Conservation (phyloP, 345 rosid genomes). For the Populus deltoides region DNA sequence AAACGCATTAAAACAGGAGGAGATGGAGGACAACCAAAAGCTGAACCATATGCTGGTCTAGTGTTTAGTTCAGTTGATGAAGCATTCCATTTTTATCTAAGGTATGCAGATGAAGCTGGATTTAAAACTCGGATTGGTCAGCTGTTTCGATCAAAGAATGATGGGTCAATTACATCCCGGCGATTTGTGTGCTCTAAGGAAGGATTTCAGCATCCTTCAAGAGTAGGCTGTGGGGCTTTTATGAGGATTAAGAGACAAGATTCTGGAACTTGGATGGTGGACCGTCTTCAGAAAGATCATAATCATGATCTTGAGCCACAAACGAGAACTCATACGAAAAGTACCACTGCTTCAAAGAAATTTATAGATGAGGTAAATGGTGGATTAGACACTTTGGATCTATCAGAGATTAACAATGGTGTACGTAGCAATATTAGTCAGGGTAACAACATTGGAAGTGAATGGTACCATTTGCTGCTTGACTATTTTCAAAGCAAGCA, state of each 20-base stretch:
- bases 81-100: conserved; percentile 68
- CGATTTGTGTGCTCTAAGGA: conserved; percentile 93
- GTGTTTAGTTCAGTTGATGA: conserved; percentile 75
- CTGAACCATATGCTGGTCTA: conserved; percentile 63
- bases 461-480: conserved; percentile 69
- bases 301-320: conserved; percentile 66
- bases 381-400: conserved; percentile 48
- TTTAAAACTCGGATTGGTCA: conserved; percentile 88
- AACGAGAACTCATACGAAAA: conserved; percentile 32
- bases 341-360: conserved; percentile 47
- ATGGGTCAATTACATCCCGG: conserved; percentile 75
- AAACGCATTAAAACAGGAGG: conserved; percentile 57
- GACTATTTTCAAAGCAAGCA: conserved; percentile 73
- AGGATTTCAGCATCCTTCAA: conserved; percentile 94
- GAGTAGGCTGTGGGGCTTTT: conserved; percentile 90
- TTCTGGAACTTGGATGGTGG: conserved; percentile 77
- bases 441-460: conserved; percentile 60
- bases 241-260: conserved; percentile 90
- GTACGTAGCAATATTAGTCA: conserved; percentile 27
- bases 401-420: conserved; percentile 36
- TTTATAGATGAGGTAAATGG: conserved; percentile 46
- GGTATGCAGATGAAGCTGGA: conserved; percentile 64
- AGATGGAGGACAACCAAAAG: conserved; percentile 37
- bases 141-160: conserved; percentile 79
- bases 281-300: conserved; percentile 72